Percentiles rank a stretch among this genome's conserved stretches.
These are phyloP conservation scores for Rhytidhysteron rufulum DNA, from an alignment of 2,329 filamentous ascomycete species.

Conservation along the genomic window DNA sequence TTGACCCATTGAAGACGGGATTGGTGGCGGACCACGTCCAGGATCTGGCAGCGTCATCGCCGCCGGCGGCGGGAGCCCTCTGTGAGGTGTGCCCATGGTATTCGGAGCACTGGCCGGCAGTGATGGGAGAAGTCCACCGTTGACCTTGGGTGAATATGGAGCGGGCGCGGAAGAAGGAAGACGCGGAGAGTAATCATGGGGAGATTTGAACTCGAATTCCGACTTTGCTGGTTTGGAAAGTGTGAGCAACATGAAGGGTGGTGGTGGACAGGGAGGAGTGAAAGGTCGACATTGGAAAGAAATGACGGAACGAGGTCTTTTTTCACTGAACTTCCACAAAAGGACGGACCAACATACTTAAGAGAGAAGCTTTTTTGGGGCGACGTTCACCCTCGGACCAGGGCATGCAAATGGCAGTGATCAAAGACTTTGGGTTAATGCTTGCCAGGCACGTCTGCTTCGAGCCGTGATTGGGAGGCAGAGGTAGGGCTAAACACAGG, in stretches of 20 bases:
- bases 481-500: conserved; percentile 25
- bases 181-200: conserved; percentile 47
- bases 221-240: conserved; percentile 45
- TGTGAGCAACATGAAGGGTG: conserved; percentile 48
- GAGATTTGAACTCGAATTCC: conserved; percentile 46
- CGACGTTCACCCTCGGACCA: conserved; percentile 33
- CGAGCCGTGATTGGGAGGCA: conserved; percentile 31
- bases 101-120: conserved; percentile 40
- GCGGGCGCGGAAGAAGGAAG: conserved; percentile 35
- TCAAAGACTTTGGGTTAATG: conserved; percentile 29
- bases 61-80: conserved; percentile 51
- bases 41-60: conserved; percentile 51
- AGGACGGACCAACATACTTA: conserved; percentile 34
- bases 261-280: conserved; percentile 11
- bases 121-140: conserved; percentile 37
- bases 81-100: conserved; percentile 50
- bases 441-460: conserved; percentile 23
- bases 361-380: conserved; percentile 28
- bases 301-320: conserved; percentile 26
- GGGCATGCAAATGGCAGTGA: conserved; percentile 30
- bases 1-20: conserved; percentile 35
- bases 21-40: conserved; percentile 33
- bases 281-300: conserved; percentile 26
- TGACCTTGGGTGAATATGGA: conserved; percentile 38
- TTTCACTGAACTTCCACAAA: conserved; percentile 24